phyloP scores from a whole-genome alignment of 108 stramenopile species.

The Epithemia pelagica region DNA sequence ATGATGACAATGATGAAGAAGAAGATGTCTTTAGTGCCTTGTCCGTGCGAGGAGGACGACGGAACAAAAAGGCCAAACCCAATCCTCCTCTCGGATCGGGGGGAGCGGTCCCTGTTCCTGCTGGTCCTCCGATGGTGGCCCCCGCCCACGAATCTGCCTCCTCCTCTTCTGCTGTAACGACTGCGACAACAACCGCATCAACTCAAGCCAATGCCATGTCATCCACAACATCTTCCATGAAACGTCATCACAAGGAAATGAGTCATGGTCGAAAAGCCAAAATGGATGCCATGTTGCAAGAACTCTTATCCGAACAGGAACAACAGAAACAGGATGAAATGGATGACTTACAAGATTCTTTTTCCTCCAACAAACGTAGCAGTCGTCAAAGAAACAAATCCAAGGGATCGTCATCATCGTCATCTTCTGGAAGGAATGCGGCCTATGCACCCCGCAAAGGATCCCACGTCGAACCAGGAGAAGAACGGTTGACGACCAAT shows the following conservation, averaged over 20 bases:
- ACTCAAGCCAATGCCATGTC: background rate
- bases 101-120: no score
- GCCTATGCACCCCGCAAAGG: constrained; percentile 32
- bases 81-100: no score
- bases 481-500: constrained; percentile 77
- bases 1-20: constrained; percentile 16
- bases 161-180: no score
- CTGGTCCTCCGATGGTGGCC: no score
- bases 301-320: constrained; percentile 40
- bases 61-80: constrained; percentile 4
- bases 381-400: constrained; percentile 18
- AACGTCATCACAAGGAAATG: constrained; percentile 40
- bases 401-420: background rate
- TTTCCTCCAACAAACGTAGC: no score
- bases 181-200: background rate
- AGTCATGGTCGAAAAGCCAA: constrained; percentile 51
- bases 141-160: no score
- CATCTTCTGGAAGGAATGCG: background rate
- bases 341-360: background rate
- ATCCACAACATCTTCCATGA: constrained; percentile 39
- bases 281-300: constrained; percentile 73
- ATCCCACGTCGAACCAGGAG: constrained; percentile 62
- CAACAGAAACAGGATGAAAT: background rate
- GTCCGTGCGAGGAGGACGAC: constrained; percentile 9
- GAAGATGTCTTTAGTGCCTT: constrained; percentile 40